Evolutionary conservation across 1,139 yeast genomes (phyloP).

Genomic region (Pneumocystis murina): DNA sequence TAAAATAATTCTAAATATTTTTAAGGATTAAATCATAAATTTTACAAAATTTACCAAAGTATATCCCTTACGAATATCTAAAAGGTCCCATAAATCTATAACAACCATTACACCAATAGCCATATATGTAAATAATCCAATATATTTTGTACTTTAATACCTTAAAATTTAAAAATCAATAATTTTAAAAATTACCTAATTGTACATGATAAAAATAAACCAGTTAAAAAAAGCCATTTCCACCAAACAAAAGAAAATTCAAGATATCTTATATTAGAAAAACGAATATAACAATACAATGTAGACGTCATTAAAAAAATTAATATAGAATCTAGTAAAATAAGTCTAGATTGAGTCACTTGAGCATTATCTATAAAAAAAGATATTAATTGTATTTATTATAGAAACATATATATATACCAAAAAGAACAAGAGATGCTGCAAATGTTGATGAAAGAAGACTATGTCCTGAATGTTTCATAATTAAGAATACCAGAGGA

Average conservation of each 20-base stretch:
- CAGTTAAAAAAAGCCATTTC: constrained; percentile 72
- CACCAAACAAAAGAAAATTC: constrained; percentile 72
- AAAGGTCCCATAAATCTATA: constrained; percentile 72
- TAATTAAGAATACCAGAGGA: constrained; percentile 64
- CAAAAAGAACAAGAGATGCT: constrained; percentile 70
- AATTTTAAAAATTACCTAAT: constrained; percentile 25
- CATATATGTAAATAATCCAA: constrained; percentile 80
- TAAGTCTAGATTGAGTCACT: constrained; percentile 76
- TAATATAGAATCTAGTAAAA: constrained; percentile 79
- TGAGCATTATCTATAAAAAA: constrained; percentile 51
- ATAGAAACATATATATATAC: constrained; percentile 14
- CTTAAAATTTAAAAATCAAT: constrained; percentile 17
- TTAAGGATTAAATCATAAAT: background rate
- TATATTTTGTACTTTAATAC: constrained; percentile 58
- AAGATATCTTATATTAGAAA: constrained; percentile 50
- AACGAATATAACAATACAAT: constrained; percentile 61
- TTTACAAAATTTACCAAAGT: constrained; percentile 28
- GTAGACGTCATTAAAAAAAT: constrained; percentile 69
- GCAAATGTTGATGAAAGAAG: constrained; percentile 67
- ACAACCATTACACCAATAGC: constrained; percentile 77
- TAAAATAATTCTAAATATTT: constrained; percentile 26
- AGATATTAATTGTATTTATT: background rate
- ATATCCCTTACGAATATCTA: constrained; percentile 60
- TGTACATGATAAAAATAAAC: constrained; percentile 73
- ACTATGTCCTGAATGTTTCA: constrained; percentile 70